These are phyloP conservation scores for Massarina eburnea DNA, from an alignment of 2,329 filamentous ascomycete species.

Conservation along the genomic window DNA sequence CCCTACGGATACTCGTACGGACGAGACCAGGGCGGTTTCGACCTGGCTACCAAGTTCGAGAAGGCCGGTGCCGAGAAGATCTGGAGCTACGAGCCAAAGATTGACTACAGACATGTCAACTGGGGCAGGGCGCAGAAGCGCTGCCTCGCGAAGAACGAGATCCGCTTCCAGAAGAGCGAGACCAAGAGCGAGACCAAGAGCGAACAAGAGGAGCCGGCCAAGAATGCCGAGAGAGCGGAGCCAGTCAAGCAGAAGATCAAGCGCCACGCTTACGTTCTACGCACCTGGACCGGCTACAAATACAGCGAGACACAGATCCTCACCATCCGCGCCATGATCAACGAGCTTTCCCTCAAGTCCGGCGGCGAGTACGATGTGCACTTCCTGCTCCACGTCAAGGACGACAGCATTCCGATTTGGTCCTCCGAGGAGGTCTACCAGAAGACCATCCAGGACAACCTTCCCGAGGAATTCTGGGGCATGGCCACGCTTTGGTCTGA, in stretches of 20 bases:
- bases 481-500: slow-evolving; percentile 93
- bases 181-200: slow-evolving; percentile 13
- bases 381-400: slow-evolving; percentile 81
- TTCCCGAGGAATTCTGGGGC: slow-evolving; percentile 83
- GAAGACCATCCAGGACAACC: slow-evolving; percentile 65
- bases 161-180: slow-evolving; percentile 46
- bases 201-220: slow-evolving; percentile 19
- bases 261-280: slow-evolving; percentile 80
- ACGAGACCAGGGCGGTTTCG: slow-evolving; percentile 50
- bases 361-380: slow-evolving; percentile 87
- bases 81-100: slow-evolving; percentile 53
- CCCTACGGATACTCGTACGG: slow-evolving; percentile 56
- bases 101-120: slow-evolving; percentile 52
- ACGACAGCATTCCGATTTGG: slow-evolving; percentile 75
- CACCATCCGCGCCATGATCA: slow-evolving; percentile 79
- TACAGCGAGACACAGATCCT: slow-evolving; percentile 80
- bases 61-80: slow-evolving; percentile 47
- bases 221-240: slow-evolving; percentile 23
- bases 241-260: slow-evolving; percentile 47
- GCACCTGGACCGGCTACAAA: slow-evolving; percentile 79
- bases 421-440: slow-evolving; percentile 70
- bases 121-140: slow-evolving; percentile 52
- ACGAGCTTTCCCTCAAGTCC: slow-evolving; percentile 76
- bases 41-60: slow-evolving; percentile 49
- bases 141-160: slow-evolving; percentile 53